A percentile compares a stretch with the other conserved stretches of the same genome.
These are phyloP conservation scores for Lumnitzera littorea DNA, from an alignment of 345 rosid genomes.

Conservation along the genomic window DNA sequence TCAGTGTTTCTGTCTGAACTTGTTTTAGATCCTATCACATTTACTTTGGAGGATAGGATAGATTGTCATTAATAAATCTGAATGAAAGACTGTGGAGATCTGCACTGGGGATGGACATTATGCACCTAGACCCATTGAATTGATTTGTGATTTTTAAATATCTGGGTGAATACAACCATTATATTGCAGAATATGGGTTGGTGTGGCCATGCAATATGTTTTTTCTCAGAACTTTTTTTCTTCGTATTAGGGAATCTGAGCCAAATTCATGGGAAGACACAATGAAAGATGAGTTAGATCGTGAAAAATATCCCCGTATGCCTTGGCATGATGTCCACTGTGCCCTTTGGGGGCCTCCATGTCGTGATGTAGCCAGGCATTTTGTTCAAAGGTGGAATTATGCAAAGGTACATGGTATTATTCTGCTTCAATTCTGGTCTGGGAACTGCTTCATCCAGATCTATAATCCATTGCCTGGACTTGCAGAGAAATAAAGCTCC, in stretches of 20 bases:
- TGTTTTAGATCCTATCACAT: too few species aligned
- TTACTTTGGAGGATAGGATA: too few species aligned
- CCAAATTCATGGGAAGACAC: slow-evolving; percentile 99
- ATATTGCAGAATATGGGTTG: too few species aligned
- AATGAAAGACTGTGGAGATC: too few species aligned
- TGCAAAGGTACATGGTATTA: slow-evolving; percentile 63
- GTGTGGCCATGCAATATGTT: too few species aligned
- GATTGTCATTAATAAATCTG: too few species aligned
- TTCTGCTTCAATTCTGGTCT: slow-evolving; percentile 1
- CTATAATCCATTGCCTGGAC: slow-evolving; percentile 4
- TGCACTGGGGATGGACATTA: too few species aligned
- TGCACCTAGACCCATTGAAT: too few species aligned
- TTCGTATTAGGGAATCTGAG: slow-evolving; percentile 80
- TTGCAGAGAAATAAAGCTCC: slow-evolving; percentile 93
- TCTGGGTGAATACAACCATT: not conserved
- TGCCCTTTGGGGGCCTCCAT: slow-evolving; percentile 99
- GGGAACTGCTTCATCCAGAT: slow-evolving; percentile 6
- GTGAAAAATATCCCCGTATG: slow-evolving; percentile 87
- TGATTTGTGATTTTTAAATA: too few species aligned
- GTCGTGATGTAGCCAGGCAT: slow-evolving; percentile 93
- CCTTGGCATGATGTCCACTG: slow-evolving; percentile 99
- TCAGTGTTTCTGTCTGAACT: too few species aligned
- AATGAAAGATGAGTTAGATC: slow-evolving; percentile 91
- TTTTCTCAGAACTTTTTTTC: slow-evolving; percentile 5
- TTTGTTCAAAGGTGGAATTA: slow-evolving; percentile 99